A percentile compares a stretch with the other conserved stretches of the same genome.
These are phyloP conservation scores for Pterothamnion heteromorphum DNA, from an alignment of 31 red algal species.

Conservation along the genomic window DNA sequence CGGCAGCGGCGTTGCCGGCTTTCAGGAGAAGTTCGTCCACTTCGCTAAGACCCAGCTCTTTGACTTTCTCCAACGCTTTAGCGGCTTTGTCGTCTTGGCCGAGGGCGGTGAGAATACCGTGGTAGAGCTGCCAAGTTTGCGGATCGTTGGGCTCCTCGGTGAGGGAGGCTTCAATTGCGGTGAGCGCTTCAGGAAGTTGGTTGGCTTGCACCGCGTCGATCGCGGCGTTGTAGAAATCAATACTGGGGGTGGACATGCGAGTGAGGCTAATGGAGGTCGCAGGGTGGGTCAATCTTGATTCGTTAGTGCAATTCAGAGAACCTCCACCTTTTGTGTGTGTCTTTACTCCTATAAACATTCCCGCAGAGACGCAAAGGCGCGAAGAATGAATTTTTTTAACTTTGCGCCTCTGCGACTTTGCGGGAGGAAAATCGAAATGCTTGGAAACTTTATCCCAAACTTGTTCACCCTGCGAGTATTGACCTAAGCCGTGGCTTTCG, in stretches of 20 bases:
- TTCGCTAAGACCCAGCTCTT: not conserved
- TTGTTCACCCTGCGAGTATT: no score
- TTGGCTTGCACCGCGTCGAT: slow-evolving; percentile 5
- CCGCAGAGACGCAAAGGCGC: no score
- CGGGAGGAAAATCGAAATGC: no score
- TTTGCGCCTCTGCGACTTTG: no score
- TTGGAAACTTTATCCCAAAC: no score
- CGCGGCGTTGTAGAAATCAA: not conserved
- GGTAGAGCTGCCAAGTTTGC: not conserved
- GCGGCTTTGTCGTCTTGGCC: not conserved
- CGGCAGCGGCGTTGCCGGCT: not conserved
- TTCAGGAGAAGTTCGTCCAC: not conserved
- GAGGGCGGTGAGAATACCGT: not conserved
- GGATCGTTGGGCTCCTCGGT: not conserved
- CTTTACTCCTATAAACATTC: no score
- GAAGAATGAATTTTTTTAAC: no score
- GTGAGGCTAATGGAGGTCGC: no score
- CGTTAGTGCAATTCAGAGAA: no score
- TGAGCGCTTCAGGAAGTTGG: not conserved
- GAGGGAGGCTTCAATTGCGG: not conserved
- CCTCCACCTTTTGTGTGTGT: no score
- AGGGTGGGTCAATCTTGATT: no score
- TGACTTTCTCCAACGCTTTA: not conserved
- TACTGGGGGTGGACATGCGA: not conserved
- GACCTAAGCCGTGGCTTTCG: no score